Conservation (phyloP, 2,329 filamentous ascomycete genomes). For the Stachybotrys elegans region DNA sequence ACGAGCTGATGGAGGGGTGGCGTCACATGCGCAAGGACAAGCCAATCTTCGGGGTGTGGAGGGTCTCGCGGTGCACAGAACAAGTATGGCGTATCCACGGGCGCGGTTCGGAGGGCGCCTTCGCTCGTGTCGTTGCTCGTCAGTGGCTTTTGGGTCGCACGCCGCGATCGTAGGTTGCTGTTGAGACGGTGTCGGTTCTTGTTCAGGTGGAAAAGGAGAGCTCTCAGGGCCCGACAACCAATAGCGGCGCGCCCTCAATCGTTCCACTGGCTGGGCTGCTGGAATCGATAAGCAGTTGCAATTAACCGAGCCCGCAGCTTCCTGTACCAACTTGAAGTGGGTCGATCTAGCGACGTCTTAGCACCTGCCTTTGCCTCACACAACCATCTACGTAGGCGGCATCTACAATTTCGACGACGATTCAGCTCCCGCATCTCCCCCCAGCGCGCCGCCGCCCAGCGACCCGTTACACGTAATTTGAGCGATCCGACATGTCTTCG, state of each 20-base stretch:
- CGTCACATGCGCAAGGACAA: slow-evolving; percentile 4
- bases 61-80: too few relatives aligned
- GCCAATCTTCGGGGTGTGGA: too few relatives aligned
- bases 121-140: not conserved
- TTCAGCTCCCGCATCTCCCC: not conserved
- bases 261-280: too few relatives aligned
- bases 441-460: not conserved
- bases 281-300: slow-evolving; percentile 22
- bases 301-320: slow-evolving; percentile 15
- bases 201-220: too few relatives aligned
- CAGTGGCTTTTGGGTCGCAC: not conserved
- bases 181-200: too few relatives aligned
- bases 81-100: too few relatives aligned
- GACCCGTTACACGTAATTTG: not conserved
- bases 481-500: slow-evolving; percentile 22
- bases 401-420: too few relatives aligned
- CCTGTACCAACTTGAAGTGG: not conserved
- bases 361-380: too few relatives aligned
- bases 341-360: not conserved
- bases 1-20: slow-evolving; percentile 12
- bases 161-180: not conserved
- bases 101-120: too few relatives aligned
- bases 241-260: too few relatives aligned
- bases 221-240: too few relatives aligned
- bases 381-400: too few relatives aligned